Evolutionary conservation across 164 flowering plant species (phyloP).

Genomic region (Buxus sempervirens): DNA sequence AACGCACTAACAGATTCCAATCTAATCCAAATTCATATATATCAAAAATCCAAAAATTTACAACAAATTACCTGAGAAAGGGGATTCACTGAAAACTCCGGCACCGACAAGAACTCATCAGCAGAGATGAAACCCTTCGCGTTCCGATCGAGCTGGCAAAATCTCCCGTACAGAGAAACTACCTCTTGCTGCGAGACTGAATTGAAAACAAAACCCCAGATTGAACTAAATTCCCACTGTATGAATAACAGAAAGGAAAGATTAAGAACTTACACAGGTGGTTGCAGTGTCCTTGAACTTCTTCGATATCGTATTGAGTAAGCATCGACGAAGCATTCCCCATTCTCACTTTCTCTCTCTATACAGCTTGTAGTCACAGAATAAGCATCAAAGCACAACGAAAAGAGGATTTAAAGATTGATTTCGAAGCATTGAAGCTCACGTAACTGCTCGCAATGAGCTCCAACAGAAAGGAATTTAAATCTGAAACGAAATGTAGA

Average conservation of each 20-base stretch:
- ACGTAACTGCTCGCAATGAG: no score
- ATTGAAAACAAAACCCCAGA: slow-evolving; percentile 3
- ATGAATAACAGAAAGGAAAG: no score
- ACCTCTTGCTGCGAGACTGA: slow-evolving; percentile 91
- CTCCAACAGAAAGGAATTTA: no score
- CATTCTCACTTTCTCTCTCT: slow-evolving; percentile 33
- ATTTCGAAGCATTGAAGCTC: background rate
- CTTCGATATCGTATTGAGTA: slow-evolving; percentile 95
- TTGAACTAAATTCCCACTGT: background rate
- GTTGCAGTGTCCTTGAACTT: slow-evolving; percentile 81
- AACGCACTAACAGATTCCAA: background rate
- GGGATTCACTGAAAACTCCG: slow-evolving; percentile 91
- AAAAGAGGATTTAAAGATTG: no score
- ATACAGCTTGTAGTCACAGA: no score
- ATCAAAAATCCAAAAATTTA: no score
- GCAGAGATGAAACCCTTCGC: slow-evolving; percentile 86
- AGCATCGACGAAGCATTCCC: slow-evolving; percentile 84
- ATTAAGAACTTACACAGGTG: slow-evolving; percentile 48
- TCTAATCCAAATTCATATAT: background rate
- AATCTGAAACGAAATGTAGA: background rate
- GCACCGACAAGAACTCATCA: slow-evolving; percentile 89
- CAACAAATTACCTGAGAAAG: slow-evolving; percentile 64
- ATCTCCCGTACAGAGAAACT: slow-evolving; percentile 74
- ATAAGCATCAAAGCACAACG: background rate
- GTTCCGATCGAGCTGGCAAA: slow-evolving; percentile 89